phyloP scores from a whole-genome alignment of 2,329 filamentous ascomycete species.

The Keithomyces neogunnii region DNA sequence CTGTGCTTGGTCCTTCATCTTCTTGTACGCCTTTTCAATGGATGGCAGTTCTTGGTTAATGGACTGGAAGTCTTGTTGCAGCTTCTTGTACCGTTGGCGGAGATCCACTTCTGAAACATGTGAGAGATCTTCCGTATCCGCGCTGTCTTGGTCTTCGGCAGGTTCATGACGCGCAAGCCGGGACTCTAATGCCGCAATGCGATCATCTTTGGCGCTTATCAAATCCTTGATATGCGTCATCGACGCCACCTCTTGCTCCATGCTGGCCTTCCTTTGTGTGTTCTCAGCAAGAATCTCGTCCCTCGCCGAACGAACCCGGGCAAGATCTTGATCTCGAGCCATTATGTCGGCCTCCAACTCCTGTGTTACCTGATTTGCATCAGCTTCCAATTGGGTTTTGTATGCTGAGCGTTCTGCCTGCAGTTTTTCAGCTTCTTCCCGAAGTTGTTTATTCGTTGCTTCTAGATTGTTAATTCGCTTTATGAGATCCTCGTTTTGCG shows the following conservation, averaged over 20 bases:
- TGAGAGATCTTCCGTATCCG: conserved; percentile 40
- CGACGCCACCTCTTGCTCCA: conserved; percentile 67
- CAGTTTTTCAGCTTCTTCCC: conserved; percentile 76
- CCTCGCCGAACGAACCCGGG: conserved; percentile 71
- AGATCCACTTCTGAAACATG: conserved; percentile 62
- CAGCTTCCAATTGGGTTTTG: conserved; percentile 71
- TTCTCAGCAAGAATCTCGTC: conserved; percentile 83
- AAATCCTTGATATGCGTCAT: conserved; percentile 72
- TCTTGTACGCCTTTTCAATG: conserved; percentile 86
- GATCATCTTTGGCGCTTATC: conserved; percentile 66
- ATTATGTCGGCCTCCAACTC: conserved; percentile 80
- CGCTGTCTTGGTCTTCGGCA: conserved; percentile 36
- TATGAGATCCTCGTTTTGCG: conserved; percentile 85
- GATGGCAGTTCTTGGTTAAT: conserved; percentile 82
- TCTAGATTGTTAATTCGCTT: conserved; percentile 88
- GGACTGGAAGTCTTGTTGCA: conserved; percentile 73
- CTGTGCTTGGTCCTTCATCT: conserved; percentile 72
- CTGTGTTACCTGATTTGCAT: conserved; percentile 61
- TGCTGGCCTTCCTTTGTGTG: conserved; percentile 66
- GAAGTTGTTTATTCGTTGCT: conserved; percentile 74
- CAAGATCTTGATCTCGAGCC: conserved; percentile 74
- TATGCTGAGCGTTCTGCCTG: conserved; percentile 80
- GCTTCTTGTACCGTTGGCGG: conserved; percentile 60
- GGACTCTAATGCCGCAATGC: conserved; percentile 73
- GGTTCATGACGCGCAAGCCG: conserved; percentile 66